Base-by-base conservation (phyloP, 768 basidiomycete species). In the Boletus eberwhitei region DNA sequence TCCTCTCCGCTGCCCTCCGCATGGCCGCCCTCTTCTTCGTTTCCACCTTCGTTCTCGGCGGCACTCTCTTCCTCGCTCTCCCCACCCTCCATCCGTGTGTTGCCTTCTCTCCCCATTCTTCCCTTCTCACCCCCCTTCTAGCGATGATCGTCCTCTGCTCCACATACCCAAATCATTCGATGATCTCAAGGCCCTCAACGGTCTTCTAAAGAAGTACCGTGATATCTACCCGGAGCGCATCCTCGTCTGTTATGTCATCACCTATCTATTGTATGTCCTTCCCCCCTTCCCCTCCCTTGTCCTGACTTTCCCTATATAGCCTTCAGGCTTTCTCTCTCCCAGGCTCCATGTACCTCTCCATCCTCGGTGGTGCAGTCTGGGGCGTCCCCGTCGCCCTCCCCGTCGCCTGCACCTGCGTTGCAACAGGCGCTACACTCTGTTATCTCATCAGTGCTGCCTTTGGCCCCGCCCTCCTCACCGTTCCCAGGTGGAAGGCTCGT, bases 341-440 rank as follows among this genome's bases (percentile, higher is more conserved):
- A 0, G 95, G 95, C 1, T 96, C 93, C 40, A 96, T 98, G 94
- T 98, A 98, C 68, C 83, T 98, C 45, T 93, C 93, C 50, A 97
- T 98, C 64, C 84, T 98, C 13, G 94, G 90, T 19, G 96, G 96
- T 34, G 96, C 96, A 1, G 89, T 97, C 4, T 98, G 93, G 86
- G 95, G 95, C 37, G 86, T 96, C 29, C 73, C 90, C 3, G 74
- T 85, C 12, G 95, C 95, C 0, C 79, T 98, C 5, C 88, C 90
- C 5, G 80, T 98, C n/a, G 89, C 89, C 11, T 98, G 95, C 63
- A 81, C 87, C 59, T 96, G 93, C 70, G 90, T 98, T 51, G 93
- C 94, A 14, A 81, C 87, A 0, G 96, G 96, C 35, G 93, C 93
- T 0, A 80, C 93, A 0, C 79, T 98, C 8, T 97, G 95, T 75